A percentile compares a stretch with the other conserved stretches of the same genome.
Evolutionary conservation across 2,329 filamentous ascomycete genomes (phyloP).

Genomic region (Trichophyton rubrum): DNA sequence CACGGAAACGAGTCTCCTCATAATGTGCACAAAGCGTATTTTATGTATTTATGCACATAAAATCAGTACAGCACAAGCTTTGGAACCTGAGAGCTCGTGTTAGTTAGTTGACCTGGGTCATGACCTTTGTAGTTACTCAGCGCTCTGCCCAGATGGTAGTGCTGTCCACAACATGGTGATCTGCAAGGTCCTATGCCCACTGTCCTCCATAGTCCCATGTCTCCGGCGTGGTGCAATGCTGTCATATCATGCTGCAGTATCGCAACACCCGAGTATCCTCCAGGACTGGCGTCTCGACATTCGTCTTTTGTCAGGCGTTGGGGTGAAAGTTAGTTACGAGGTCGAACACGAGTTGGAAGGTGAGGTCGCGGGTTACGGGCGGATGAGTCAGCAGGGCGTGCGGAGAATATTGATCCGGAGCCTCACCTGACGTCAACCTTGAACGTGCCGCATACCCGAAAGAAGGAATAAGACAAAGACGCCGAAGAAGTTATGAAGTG

Average conservation of each 20-base stretch:
- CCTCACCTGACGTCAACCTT: not conserved
- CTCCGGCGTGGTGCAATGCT: no score
- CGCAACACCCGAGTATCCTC: no score
- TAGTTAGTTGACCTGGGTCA: not conserved
- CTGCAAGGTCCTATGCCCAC: no score
- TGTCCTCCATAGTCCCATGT: no score
- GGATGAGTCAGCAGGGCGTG: not conserved
- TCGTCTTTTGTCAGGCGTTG: no score
- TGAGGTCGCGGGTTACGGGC: no score
- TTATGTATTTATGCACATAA: not conserved
- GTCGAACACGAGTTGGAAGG: not conserved
- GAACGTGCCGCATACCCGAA: not conserved
- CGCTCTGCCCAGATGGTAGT: no score
- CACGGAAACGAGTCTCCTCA: not conserved
- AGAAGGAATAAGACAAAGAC: not conserved
- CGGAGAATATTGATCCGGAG: not conserved
- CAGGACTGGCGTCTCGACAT: no score
- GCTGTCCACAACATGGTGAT: no score
- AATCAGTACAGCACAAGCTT: not conserved
- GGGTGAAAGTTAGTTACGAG: no score
- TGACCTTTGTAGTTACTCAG: not conserved
- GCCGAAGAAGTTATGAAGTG: not conserved
- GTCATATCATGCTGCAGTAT: no score
- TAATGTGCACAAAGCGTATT: not conserved
- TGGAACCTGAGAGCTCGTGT: not conserved